Evolutionary conservation across 306 rosid species (phyloP), one percentile per base, ranked within the genome.

Genomic region (Boehmeria nivea): DNA sequence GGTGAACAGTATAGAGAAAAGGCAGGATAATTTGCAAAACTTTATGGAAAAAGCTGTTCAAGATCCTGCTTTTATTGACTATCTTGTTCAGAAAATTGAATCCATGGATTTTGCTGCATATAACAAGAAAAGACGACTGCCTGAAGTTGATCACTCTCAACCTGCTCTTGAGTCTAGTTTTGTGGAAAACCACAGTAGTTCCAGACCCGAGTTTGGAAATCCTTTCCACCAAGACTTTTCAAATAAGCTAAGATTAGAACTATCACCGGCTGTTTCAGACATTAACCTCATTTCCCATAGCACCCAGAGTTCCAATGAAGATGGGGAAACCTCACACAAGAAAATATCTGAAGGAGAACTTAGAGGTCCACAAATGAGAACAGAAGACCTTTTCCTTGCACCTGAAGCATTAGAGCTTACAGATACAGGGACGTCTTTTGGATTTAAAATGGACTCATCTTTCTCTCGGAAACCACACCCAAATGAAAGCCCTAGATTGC

Each of bases 301-400:
- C 89, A 81, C 95, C 10, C 94, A 85, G 69, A 83, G 96, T 77
- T 87, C 96, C 63, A 79, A 67, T 42, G 95, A 87, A 83, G 88
- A 85, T 28, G 83, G 79, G 58, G 89, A 66, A 65, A 78, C 71
- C 59, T 69, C 77, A 20, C 78, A 72, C 54, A 84, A 79, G 68
- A 78, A 69, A 54, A 48, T 57, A 49, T 80, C 87, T 34, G 90
- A 83, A 61, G 75, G 59, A 54, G 89, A 84, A 60, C 67, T 65
- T 59, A 81, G 54, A 61, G 84, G 71, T 68, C 64, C 47, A 50
- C 87, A 75, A 64, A 62, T 68, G 20, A 76, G 81, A 76, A 53
- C 83, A 9, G 76, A 67, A 27, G 66, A 74, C 16, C 68, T 83
- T 65, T 52, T 69, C 42, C 80, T 84, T 76, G 67, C 80, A 27